phyloP scores from a whole-genome alignment of 164 flowering plant genomes.

The Tetracentron sinense region DNA sequence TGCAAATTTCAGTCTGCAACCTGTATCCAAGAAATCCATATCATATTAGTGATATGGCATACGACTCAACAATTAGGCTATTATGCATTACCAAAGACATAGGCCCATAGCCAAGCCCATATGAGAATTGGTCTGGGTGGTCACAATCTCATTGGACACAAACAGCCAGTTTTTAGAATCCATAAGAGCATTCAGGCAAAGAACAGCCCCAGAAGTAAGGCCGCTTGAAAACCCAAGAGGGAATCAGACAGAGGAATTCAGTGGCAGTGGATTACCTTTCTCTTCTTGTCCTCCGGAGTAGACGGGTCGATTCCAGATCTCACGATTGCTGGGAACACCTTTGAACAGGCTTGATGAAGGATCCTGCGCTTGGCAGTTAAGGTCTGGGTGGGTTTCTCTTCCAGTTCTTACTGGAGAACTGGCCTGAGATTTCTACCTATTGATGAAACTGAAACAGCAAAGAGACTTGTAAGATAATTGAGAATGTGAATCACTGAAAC shows the following conservation, averaged over 20 bases:
- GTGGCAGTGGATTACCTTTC: constrained; percentile 58
- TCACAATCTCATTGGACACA: constrained; percentile 79
- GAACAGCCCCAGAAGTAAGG: constrained; percentile 81
- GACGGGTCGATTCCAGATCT: constrained; percentile 78
- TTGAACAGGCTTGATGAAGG: constrained; percentile 89
- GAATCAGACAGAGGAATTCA: constrained; percentile 81
- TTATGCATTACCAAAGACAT: constrained; percentile 79
- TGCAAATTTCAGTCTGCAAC: constrained; percentile 63
- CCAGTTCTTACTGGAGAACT: constrained; percentile 56
- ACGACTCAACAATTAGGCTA: constrained; percentile 65
- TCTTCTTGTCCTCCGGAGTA: constrained; percentile 68
- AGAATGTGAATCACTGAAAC: background rate
- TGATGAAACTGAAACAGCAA: constrained; percentile 12
- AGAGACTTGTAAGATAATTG: too few relatives aligned
- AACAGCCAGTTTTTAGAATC: constrained; percentile 92
- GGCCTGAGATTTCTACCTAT: constrained; percentile 87
- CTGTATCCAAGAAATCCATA: constrained; percentile 59
- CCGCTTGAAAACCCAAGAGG: constrained; percentile 67
- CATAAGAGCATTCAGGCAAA: constrained; percentile 86
- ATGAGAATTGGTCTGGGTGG: constrained; percentile 72
- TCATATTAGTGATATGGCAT: constrained; percentile 65
- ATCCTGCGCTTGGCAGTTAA: constrained; percentile 73
- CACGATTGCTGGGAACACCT: constrained; percentile 88
- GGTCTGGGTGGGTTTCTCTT: constrained; percentile 75
- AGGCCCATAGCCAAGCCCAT: constrained; percentile 83